Base-by-base conservation (phyloP, 1,284 basidiomycete species). In the Trametes pubescens region DNA sequence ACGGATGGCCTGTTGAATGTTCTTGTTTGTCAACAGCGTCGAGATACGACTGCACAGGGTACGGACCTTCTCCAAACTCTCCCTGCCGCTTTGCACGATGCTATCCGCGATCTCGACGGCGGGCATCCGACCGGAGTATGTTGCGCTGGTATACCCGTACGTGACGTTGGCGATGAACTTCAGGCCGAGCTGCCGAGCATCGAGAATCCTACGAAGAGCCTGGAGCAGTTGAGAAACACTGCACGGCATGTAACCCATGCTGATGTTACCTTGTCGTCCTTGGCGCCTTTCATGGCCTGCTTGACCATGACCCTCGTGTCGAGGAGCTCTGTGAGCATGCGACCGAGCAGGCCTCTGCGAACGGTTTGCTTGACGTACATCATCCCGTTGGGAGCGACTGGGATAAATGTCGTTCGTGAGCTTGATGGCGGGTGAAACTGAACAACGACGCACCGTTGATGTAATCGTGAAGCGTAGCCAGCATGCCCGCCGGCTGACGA, bases 241-340 rank as follows among this genome's bases (percentile, higher is more conserved):
- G 51, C 26, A 21, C 35, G 38, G n/a, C 55, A 29, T n/a, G 47
- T 54, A 53, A 60, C n/a, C 11, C 21, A 8, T 35, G 16, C 26
- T 18, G 6, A 21, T 59, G 70, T 60, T 51, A 91, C 94, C 80
- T 93, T 94, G 75, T 97, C 90, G 35, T 83, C 80, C 64, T 87
- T 88, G 10, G 85, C 84, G 13, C 84, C 81, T 76, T 98, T 98
- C 94, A 98, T 97, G 1, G 93, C 93, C 67, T 93, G 89, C 75
- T 98, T 99, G 44, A 99, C 91, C 96, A 99, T 99, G 8, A 98
- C 93, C 55, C 98, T 84, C n/a, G 97, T 98, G 60, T 98, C 94
- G 64, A 99, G 80, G 6, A 99, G 83, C 78, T 99, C 97, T 18
- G 85, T 87, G 66, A 99, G 82, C 97, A 99, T 99, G 70, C 96